phyloP scores from a whole-genome alignment of 2,329 filamentous ascomycete species.

The Cytospora chrysosperma region DNA sequence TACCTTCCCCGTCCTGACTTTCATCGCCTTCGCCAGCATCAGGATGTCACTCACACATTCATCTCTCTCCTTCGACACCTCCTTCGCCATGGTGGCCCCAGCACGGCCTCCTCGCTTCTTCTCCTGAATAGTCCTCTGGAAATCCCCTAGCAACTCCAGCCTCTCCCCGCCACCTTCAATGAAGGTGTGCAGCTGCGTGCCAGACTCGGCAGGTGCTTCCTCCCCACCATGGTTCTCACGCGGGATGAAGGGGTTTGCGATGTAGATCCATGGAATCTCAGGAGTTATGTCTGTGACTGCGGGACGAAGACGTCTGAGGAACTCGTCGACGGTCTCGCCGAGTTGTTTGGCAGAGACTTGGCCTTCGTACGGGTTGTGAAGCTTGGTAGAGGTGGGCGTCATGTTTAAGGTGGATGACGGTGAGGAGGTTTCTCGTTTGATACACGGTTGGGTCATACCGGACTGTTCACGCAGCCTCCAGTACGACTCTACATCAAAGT shows the following conservation, averaged over 20 bases:
- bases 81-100: slow-evolving; percentile 39
- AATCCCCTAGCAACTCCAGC: slow-evolving; percentile 43
- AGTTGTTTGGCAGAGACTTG: slow-evolving; percentile 53
- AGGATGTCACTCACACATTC: slow-evolving; percentile 56
- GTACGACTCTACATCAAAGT: slow-evolving; percentile 46
- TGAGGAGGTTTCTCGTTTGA: neutral
- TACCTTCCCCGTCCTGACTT: slow-evolving; percentile 67
- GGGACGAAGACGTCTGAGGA: slow-evolving; percentile 68
- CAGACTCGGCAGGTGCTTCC: slow-evolving; percentile 47
- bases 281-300: slow-evolving; percentile 51
- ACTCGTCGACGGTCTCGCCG: slow-evolving; percentile 39
- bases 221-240: slow-evolving; percentile 47
- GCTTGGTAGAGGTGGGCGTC: slow-evolving; percentile 24
- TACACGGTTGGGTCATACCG: slow-evolving; percentile 8
- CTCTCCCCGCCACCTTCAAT: slow-evolving; percentile 52
- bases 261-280: slow-evolving; percentile 68
- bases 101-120: slow-evolving; percentile 29
- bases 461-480: slow-evolving; percentile 26
- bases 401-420: neutral
- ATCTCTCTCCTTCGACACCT: slow-evolving; percentile 51
- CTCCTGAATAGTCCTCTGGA: slow-evolving; percentile 44
- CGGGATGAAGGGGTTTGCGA: slow-evolving; percentile 61
- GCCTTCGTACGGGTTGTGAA: slow-evolving; percentile 61
- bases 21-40: slow-evolving; percentile 56
- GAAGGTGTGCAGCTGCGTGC: slow-evolving; percentile 49